A percentile compares a stretch with the other conserved stretches of the same genome.
These are phyloP conservation scores for Globisporangium lucens DNA, from an alignment of 352 stramenopile species.

Conservation along the genomic window DNA sequence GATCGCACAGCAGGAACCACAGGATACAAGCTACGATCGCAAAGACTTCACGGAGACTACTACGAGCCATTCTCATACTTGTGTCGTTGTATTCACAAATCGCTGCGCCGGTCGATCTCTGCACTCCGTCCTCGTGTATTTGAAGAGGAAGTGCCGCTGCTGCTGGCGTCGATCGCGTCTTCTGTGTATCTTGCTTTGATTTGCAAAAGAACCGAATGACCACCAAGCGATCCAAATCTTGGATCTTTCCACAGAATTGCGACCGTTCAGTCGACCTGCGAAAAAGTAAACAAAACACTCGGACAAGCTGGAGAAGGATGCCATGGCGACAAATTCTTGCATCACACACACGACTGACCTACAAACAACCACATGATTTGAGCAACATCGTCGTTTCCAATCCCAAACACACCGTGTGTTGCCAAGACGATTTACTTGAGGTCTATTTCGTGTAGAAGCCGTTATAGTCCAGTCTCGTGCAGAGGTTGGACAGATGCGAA, in stretches of 20 bases:
- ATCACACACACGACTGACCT: neutral
- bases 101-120: neutral
- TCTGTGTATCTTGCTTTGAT: neutral
- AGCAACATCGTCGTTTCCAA: neutral
- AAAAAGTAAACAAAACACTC: neutral
- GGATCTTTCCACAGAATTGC: conserved; percentile 8
- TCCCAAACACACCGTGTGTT: conserved; percentile 3
- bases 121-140: neutral
- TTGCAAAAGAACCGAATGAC: neutral
- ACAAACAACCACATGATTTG: neutral
- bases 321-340: neutral
- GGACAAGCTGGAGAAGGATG: neutral
- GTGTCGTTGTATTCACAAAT: neutral
- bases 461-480: conserved; percentile 65
- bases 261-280: neutral
- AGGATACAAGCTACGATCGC: neutral
- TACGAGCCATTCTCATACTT: neutral
- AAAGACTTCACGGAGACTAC: neutral
- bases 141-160: neutral
- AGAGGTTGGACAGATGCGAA: conserved; percentile 62
- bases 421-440: neutral
- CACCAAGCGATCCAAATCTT: conserved; percentile 7
- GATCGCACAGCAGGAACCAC: conserved; percentile 1
- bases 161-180: neutral
- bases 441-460: conserved; percentile 65